A percentile compares a stretch with the other conserved stretches of the same genome.
phyloP scores from a whole-genome alignment of 1,284 basidiomycete genomes.

The Melampsora larici-populina region DNA sequence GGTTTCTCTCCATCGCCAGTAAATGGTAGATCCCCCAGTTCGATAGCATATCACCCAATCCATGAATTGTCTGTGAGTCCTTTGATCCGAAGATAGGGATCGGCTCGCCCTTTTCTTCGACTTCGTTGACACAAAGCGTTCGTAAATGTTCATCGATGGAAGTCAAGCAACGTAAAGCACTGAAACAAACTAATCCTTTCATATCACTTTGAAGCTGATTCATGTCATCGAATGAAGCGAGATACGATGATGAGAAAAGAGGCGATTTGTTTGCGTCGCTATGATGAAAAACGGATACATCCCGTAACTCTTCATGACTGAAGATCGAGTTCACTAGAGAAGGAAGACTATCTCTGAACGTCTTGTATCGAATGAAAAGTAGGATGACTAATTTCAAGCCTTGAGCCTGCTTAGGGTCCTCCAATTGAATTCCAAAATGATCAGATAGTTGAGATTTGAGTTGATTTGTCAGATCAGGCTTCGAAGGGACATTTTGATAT shows the following conservation, averaged over 20 bases:
- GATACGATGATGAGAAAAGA: not conserved
- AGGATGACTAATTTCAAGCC: not conserved
- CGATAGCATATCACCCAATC: slow-evolving; percentile 4
- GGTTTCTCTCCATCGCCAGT: not conserved
- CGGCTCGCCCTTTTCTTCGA: not conserved
- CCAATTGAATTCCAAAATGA: not conserved
- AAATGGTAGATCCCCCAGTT: slow-evolving; percentile 1
- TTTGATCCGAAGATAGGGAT: slow-evolving; percentile 1
- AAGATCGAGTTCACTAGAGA: not conserved
- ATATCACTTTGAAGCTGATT: not conserved
- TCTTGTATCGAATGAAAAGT: not conserved
- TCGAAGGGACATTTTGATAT: not conserved
- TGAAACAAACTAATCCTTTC: not conserved
- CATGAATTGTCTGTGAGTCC: slow-evolving; percentile 1
- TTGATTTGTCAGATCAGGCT: not conserved
- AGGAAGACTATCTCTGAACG: not conserved
- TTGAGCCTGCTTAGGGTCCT: not conserved
- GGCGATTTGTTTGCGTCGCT: not conserved
- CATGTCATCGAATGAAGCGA: not conserved
- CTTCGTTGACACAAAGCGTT: not conserved
- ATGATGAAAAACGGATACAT: not conserved
- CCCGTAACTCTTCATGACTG: not conserved
- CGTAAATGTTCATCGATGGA: not conserved
- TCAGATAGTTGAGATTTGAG: not conserved
- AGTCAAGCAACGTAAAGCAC: not conserved